Conservation (phyloP, 148 eudicot genomes). For the Spergularia marina region DNA sequence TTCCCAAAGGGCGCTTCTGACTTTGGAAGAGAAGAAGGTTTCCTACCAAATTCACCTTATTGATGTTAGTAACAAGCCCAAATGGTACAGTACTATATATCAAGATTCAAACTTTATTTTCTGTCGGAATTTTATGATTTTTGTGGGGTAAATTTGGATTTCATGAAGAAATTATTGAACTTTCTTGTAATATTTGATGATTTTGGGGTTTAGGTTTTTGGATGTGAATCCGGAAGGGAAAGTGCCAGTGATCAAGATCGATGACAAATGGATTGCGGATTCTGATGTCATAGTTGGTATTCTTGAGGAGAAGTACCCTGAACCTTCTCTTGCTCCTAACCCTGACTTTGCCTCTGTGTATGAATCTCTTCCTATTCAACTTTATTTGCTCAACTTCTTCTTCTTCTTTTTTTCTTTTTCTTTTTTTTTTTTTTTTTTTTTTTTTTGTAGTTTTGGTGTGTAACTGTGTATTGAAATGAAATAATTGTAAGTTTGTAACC, state of each 20-base stretch:
- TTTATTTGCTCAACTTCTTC: neutral
- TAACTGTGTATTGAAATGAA: too few relatives aligned
- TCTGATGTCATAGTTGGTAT: slow-evolving; percentile 75
- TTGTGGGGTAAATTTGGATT: neutral
- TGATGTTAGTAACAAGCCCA: slow-evolving; percentile 56
- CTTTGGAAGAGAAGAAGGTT: slow-evolving; percentile 84
- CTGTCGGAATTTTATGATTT: neutral
- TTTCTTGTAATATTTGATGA: neutral
- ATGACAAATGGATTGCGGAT: slow-evolving; percentile 69
- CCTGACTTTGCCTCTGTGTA: slow-evolving; percentile 65
- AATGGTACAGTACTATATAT: slow-evolving; percentile 40
- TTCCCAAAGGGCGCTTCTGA: slow-evolving; percentile 70
- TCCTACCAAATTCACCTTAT: slow-evolving; percentile 68
- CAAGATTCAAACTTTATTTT: neutral
- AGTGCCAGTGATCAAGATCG: slow-evolving; percentile 71
- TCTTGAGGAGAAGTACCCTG: slow-evolving; percentile 68
- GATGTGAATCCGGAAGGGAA: slow-evolving; percentile 68
- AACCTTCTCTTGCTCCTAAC: slow-evolving; percentile 55
- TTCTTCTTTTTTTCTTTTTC: too few relatives aligned
- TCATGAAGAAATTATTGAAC: neutral
- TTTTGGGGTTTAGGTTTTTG: slow-evolving; percentile 48
- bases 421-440: too few relatives aligned
- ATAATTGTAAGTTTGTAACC: too few relatives aligned
- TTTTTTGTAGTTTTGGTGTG: too few relatives aligned
- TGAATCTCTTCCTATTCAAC: slow-evolving; percentile 23